A percentile compares a stretch with the other conserved stretches of the same genome.
Evolutionary conservation across 352 stramenopile species (phyloP).

Genomic region (Pythium phragmiticola): DNA sequence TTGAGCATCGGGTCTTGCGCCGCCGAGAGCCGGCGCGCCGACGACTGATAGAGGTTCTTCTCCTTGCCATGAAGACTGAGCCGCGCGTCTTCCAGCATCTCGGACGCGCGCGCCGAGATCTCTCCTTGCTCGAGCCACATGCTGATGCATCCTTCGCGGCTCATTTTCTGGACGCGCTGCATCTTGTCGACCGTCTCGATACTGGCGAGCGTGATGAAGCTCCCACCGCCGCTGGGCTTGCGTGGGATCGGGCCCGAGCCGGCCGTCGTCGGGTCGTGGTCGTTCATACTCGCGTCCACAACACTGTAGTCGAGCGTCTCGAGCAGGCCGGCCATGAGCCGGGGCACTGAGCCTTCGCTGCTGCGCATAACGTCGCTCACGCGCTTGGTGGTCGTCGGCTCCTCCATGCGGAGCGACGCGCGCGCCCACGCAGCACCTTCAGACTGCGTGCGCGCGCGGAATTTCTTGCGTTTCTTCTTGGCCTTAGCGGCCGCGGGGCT

Average conservation of each 20-base stretch:
- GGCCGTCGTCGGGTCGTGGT: constrained; percentile 29
- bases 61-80: constrained; percentile 78
- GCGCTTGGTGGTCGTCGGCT: constrained; percentile 7
- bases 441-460: constrained; percentile 71
- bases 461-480: constrained; percentile 47
- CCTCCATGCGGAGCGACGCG: constrained; percentile 61
- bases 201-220: constrained; percentile 4
- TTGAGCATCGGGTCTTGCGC: constrained; percentile 69
- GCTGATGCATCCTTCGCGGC: constrained; percentile 70
- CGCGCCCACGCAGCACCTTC: constrained; percentile 73
- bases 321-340: constrained; percentile 47
- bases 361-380: constrained; percentile 27
- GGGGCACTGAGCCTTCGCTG: constrained; percentile 52
- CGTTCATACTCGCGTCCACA: constrained; percentile 3
- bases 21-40: constrained; percentile 55
- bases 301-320: constrained; percentile 43
- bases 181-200: constrained; percentile 19
- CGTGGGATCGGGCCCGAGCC: background rate
- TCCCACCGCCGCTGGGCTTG: constrained; percentile 12
- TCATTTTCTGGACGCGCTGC: constrained; percentile 34
- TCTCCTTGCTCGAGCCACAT: constrained; percentile 81
- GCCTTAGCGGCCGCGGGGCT: constrained; percentile 12
- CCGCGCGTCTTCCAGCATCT: constrained; percentile 83
- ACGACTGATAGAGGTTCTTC: constrained; percentile 77
- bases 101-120: constrained; percentile 77